Evolutionary conservation across 2,329 filamentous ascomycete species (phyloP), one percentile per base, ranked within the genome.

Genomic region (Claviceps paspali): DNA sequence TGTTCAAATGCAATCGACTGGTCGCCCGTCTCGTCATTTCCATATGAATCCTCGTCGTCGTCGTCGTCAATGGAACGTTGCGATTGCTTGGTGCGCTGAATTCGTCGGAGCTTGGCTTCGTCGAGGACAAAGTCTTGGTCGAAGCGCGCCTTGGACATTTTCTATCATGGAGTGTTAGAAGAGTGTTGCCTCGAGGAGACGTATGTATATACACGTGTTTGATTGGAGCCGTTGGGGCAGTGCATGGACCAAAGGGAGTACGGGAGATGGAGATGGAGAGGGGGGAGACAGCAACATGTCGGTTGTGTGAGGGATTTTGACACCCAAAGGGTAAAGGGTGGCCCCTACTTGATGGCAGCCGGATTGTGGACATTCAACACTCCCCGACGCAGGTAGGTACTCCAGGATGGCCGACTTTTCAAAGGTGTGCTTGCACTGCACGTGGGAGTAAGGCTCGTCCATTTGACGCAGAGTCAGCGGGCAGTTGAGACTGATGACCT

Each of bases 381-480:
- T 38, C 45, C 57, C 36, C 35, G 49, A 41, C 46, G 49, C 38
- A 65, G 65, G 52, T 63, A 77, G 30, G 42, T 62, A 62, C n/a
- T 73, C 67, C 18, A 71, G 40, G 28, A 87, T 77, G 1, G 73
- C 72, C 1, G 53, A 49, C 53, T 73, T 78, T 50, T 87, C 79
- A 51, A 83, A 87, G 0, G 70, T 76, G 53, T 87, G 82, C 38
- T 71, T 75, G 61, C 82, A 87, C 45, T 72, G 70, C 11, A 52
- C 60, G 47, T 73, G 82, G 38, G 71, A 81, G 49, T 73, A 75
- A 0, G 82, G 82, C 36, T 83, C 68, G 29, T 63, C 60, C 61
- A 84, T 76, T 31, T 69, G 62, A 36, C 63, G 62, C 45, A 85
- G 61, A 0, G 79, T 80, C 15, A 87, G 54, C 0, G 80, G 79